These are phyloP conservation scores for Hapsidospora chrysogenum DNA, from an alignment of 495 filamentous ascomycete genomes.

Conservation along the genomic window DNA sequence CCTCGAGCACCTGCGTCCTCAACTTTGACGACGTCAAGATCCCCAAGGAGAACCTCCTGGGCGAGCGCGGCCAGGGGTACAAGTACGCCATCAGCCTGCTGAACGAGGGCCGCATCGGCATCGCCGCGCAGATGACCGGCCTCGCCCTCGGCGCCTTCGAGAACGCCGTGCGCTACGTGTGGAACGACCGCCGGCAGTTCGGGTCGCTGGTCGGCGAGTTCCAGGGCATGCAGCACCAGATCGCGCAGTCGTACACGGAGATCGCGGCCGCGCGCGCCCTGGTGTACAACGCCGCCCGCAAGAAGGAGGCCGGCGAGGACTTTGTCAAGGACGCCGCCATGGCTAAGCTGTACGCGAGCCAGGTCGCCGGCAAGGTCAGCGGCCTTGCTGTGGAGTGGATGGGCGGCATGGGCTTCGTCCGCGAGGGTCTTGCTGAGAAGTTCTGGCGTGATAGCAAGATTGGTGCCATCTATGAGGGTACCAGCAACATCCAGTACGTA, in stretches of 20 bases:
- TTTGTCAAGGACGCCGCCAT: slow-evolving; percentile 95
- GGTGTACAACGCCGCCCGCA: slow-evolving; percentile 90
- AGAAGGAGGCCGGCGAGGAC: slow-evolving; percentile 93
- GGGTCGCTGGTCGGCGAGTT: slow-evolving; percentile 84
- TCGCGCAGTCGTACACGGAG: slow-evolving; percentile 90
- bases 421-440: slow-evolving; percentile 96
- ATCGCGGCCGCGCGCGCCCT: slow-evolving; percentile 80
- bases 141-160: slow-evolving; percentile 90
- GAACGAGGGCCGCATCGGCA: slow-evolving; percentile 96
- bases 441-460: slow-evolving; percentile 98
- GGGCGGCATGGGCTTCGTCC: slow-evolving; percentile 93
- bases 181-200: slow-evolving; percentile 98
- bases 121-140: slow-evolving; percentile 97
- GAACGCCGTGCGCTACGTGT: slow-evolving; percentile 80
- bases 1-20: slow-evolving; percentile 88
- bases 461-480: slow-evolving; percentile 95
- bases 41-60: slow-evolving; percentile 70
- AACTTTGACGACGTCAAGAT: slow-evolving; percentile 96
- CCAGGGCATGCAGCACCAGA: slow-evolving; percentile 98
- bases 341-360: slow-evolving; percentile 90
- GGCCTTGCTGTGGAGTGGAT: slow-evolving; percentile 93
- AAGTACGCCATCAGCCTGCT: slow-evolving; percentile 94
- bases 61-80: slow-evolving; percentile 81
- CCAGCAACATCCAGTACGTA: slow-evolving; percentile 45
- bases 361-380: slow-evolving; percentile 80